Percentiles rank a stretch among this genome's conserved stretches.
These are phyloP conservation scores for Beta corolliflora DNA, from an alignment of 179 eudicot species.

Conservation along the genomic window DNA sequence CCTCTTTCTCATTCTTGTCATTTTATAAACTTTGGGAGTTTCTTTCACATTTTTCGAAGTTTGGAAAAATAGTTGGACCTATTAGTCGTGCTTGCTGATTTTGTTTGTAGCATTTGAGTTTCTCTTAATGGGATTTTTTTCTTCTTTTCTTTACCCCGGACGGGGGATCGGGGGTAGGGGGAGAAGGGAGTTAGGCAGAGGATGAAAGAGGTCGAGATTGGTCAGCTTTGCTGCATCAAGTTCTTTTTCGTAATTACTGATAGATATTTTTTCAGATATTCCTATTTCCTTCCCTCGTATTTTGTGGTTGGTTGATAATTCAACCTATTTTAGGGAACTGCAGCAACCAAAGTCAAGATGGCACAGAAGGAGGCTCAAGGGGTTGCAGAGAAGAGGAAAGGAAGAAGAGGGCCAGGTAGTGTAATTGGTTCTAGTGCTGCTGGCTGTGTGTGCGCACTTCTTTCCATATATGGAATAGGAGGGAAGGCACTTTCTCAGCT, in stretches of 20 bases:
- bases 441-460: conserved; percentile 89
- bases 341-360: conserved; percentile 88
- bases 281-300: conserved; percentile 2
- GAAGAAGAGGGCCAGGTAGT: conserved; percentile 95
- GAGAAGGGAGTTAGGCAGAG: no score
- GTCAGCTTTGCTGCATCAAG: not conserved
- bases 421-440: conserved; percentile 98
- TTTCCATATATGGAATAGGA: conserved; percentile 71
- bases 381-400: conserved; percentile 93
- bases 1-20: not conserved
- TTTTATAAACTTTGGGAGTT: not conserved
- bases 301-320: not conserved
- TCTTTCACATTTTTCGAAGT: not conserved
- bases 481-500: conserved; percentile 62
- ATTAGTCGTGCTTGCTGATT: not conserved
- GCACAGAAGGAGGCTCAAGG: conserved; percentile 96
- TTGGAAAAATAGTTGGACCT: not conserved
- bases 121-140: not conserved
- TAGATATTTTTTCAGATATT: conserved; percentile 5
- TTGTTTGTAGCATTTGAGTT: not conserved
- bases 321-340: conserved; percentile 63
- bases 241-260: not conserved
- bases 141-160: not conserved
- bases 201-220: not conserved
- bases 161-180: not conserved